phyloP scores from a whole-genome alignment of 2,329 filamentous ascomycete species.

The Tolypocladium guangdongense region DNA sequence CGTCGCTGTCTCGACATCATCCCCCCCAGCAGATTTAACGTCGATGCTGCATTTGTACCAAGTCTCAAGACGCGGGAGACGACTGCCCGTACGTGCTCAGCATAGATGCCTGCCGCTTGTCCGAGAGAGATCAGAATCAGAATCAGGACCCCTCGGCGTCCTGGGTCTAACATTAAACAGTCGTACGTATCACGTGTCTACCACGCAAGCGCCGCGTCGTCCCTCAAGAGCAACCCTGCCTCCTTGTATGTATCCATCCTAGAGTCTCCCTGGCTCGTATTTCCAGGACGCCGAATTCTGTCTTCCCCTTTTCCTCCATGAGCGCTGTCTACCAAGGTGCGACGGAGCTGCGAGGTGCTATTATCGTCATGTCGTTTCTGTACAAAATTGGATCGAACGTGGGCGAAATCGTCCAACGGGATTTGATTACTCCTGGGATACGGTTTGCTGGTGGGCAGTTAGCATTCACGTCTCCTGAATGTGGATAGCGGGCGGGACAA shows the following conservation, averaged over 20 bases:
- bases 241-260: neutral
- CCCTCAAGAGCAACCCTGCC: neutral
- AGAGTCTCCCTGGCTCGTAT: neutral
- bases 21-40: neutral
- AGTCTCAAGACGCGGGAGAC: neutral
- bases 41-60: neutral
- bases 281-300: conserved; percentile 1
- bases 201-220: neutral
- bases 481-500: neutral
- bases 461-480: neutral
- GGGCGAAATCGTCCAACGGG: conserved; percentile 6
- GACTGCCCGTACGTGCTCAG: neutral
- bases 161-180: conserved; percentile 7
- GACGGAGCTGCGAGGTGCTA: conserved; percentile 14
- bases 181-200: conserved; percentile 5
- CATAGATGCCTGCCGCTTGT: neutral
- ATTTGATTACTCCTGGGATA: conserved; percentile 19
- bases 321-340: conserved; percentile 15
- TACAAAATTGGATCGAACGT: conserved; percentile 15
- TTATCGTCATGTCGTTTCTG: conserved; percentile 20
- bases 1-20: neutral
- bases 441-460: conserved; percentile 20
- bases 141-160: neutral
- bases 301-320: conserved; percentile 8
- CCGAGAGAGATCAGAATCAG: neutral